phyloP scores from a whole-genome alignment of 108 stramenopile species.

The Cyclostephanos tholiformis region DNA sequence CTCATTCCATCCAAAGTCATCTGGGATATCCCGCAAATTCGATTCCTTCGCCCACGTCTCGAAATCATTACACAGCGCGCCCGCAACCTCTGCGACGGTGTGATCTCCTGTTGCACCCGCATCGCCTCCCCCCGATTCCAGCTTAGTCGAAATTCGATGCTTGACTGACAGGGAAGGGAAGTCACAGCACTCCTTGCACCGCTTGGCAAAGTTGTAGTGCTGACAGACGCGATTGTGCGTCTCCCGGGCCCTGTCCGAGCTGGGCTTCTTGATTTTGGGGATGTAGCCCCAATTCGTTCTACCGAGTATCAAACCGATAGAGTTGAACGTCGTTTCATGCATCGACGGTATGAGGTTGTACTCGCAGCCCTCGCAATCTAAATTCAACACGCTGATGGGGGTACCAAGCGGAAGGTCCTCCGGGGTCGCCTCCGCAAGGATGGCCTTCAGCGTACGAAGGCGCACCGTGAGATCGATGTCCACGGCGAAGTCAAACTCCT shows the following conservation, averaged over 20 bases:
- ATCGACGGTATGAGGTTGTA: constrained; percentile 78
- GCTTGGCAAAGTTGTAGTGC: constrained; percentile 76
- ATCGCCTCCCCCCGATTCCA: constrained; percentile 30
- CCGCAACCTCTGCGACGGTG: constrained; percentile 70
- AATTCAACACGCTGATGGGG: constrained; percentile 72
- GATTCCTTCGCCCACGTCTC: constrained; percentile 64
- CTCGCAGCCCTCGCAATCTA: constrained; percentile 83
- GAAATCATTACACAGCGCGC: constrained; percentile 64
- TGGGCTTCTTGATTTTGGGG: constrained; percentile 63
- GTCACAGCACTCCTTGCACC: constrained; percentile 77
- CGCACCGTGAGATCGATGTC: constrained; percentile 71
- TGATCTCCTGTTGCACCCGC: constrained; percentile 12
- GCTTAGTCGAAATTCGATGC: constrained; percentile 26
- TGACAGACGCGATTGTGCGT: constrained; percentile 76
- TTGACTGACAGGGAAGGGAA: constrained; percentile 64
- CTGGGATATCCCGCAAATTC: constrained; percentile 53
- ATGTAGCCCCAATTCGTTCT: constrained; percentile 84
- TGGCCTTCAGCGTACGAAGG: constrained; percentile 59
- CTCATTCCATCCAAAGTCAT: constrained; percentile 83
- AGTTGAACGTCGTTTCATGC: constrained; percentile 66
- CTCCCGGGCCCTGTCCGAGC: constrained; percentile 50
- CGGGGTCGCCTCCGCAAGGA: constrained; percentile 71
- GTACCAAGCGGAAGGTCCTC: constrained; percentile 52
- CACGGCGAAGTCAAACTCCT: constrained; percentile 38
- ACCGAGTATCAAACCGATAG: constrained; percentile 69